Percentiles rank a stretch among this genome's conserved stretches.
phyloP scores from a whole-genome alignment of 495 filamentous ascomycete genomes.

The Glarea lozoyensis region DNA sequence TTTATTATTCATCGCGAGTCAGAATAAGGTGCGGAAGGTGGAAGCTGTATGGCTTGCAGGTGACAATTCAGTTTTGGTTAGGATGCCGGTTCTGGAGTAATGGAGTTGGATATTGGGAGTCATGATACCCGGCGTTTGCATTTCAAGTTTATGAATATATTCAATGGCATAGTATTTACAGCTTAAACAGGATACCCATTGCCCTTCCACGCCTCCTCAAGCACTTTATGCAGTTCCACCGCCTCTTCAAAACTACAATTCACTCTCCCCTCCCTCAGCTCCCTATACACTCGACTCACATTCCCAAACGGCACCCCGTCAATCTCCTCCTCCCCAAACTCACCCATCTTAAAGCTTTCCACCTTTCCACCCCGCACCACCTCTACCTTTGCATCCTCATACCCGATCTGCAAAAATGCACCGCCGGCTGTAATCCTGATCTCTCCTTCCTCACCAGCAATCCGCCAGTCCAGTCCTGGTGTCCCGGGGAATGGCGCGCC shows the following conservation, averaged over 20 bases:
- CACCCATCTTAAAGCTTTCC: conserved; percentile 30
- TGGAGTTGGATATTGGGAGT: no score
- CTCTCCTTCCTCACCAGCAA: conserved; percentile 47
- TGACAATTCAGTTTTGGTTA: conserved; percentile 37
- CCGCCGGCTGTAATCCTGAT: conserved; percentile 33
- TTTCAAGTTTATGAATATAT: no score
- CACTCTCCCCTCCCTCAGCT: no score
- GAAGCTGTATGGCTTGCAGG: conserved; percentile 51
- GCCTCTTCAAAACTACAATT: no score
- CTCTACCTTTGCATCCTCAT: conserved; percentile 28
- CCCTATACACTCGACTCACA: no score
- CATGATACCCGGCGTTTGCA: no score
- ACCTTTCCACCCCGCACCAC: conserved; percentile 34
- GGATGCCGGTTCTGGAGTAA: no score
- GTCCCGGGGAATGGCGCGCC: conserved; percentile 39
- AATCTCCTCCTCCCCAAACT: conserved; percentile 31
- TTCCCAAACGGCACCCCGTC: no score
- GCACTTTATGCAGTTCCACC: no score
- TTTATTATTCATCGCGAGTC: conserved; percentile 54
- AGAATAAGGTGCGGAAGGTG: conserved; percentile 41
- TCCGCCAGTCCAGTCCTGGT: conserved; percentile 41
- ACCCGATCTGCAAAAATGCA: conserved; percentile 29
- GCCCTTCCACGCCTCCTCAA: no score
- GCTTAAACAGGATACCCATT: no score
- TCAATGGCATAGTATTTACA: no score